These are phyloP conservation scores for Tolypocladium guangdongense DNA, from an alignment of 2,329 filamentous ascomycete genomes.

Conservation along the genomic window DNA sequence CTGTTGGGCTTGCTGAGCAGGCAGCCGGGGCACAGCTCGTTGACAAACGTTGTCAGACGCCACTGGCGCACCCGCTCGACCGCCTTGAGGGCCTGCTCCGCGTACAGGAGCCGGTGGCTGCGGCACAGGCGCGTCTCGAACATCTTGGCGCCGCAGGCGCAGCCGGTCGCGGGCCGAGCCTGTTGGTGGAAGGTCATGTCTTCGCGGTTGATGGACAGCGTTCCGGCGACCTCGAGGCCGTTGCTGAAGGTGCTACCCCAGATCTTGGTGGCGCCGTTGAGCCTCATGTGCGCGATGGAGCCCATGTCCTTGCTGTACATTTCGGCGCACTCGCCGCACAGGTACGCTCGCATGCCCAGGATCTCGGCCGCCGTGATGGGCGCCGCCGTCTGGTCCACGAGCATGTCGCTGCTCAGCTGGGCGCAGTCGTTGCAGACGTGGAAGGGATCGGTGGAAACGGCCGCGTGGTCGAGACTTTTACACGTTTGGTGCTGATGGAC, in stretches of 20 bases:
- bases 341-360: conserved; percentile 23
- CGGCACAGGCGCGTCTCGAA: conserved; percentile 20
- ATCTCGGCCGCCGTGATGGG: conserved; percentile 12
- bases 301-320: conserved; percentile 1
- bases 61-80: conserved; percentile 15
- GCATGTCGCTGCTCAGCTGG: conserved; percentile 4
- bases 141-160: conserved; percentile 24
- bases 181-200: background rate
- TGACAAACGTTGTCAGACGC: conserved; percentile 11
- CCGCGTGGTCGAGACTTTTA: background rate
- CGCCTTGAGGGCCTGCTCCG: conserved; percentile 11
- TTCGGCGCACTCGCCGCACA: conserved; percentile 20
- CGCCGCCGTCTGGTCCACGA: conserved; percentile 6
- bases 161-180: conserved; percentile 20
- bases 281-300: background rate
- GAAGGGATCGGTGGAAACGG: too few species aligned
- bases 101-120: conserved; percentile 21
- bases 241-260: conserved; percentile 12
- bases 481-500: background rate
- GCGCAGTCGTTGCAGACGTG: conserved; percentile 15
- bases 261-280: conserved; percentile 11
- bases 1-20: conserved; percentile 5
- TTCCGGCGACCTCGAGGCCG: background rate
- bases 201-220: background rate
- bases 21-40: conserved; percentile 20